Evolutionary conservation across 176 grass and related monocot genomes (phyloP), one percentile per base, ranked within the genome.

Genomic region (Lolium multiflorum): DNA sequence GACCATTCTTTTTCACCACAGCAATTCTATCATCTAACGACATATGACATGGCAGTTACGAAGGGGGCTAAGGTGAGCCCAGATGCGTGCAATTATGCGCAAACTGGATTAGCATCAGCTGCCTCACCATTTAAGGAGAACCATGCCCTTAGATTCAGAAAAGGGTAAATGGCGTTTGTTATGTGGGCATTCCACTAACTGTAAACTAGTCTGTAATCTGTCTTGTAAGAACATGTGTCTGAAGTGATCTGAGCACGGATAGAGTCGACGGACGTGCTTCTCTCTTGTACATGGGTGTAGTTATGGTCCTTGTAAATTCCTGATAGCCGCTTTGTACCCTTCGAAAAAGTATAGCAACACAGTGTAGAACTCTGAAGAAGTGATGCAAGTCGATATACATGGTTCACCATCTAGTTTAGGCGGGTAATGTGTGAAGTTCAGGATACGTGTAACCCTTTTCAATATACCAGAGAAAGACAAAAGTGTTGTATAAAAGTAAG

Each of bases 181-280:
- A 17, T 56, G 85, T 88, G 85, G 89, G 81, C 85, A 91, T 88
- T 91, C 89, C 89, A 91, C 81, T 80, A 59, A 26, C 63, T 58
- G 74, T 84, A 84, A 69, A 14, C 50, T 85, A 58, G 77, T 68
- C 14, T 44, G 11, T 70, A 7, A 75, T 14, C 20, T 26, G 75
- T 71, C 71, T 22, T 54, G 72, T 69, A 64, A 88, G 77, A 77
- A 85, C 74, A 73, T 65, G 73, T 74, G 63, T 67, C 0, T 31
- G 48, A 83, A 56, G 63, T 78, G 54, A 72, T 39, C 44, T 26
- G 31, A 82, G 18, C 61, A 91, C 9, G 21, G 12, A 50, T 37
- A 88, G 60, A 71, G 25, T 87, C 24, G 65, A 72, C 12, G 4
- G 28, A n/a, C 21, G 0, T 77, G 49, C 11, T 47, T 54, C 7